Evolutionary conservation across 163 green algal species (phyloP).

Genomic region (Volvox carteri): DNA sequence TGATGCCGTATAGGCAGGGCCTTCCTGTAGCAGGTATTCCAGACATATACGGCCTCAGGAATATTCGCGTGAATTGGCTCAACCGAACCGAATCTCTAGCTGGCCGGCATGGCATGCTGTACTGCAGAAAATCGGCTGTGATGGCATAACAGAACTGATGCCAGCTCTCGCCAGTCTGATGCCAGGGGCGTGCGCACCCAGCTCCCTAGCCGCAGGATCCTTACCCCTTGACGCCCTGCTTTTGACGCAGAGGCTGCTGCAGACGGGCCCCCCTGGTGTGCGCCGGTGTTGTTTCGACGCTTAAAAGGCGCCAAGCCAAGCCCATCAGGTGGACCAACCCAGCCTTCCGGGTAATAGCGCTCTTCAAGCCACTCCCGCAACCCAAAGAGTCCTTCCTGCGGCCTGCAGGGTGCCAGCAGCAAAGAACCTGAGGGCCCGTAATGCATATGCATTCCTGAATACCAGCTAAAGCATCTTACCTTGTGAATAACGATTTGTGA

Average conservation of each 20-base stretch:
- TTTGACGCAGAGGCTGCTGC: not conserved
- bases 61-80: too few relatives aligned
- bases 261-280: not conserved
- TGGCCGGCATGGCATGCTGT: too few relatives aligned
- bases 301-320: constrained; percentile 66
- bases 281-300: constrained; percentile 41
- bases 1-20: too few relatives aligned
- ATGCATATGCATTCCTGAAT: not conserved
- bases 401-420: not conserved
- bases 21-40: too few relatives aligned
- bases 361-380: constrained; percentile 76
- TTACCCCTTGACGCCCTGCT: constrained; percentile 20
- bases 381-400: constrained; percentile 75
- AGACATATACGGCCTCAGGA: too few relatives aligned
- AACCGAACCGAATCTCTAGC: too few relatives aligned
- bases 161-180: too few relatives aligned
- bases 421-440: too few relatives aligned
- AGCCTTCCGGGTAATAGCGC: constrained; percentile 73
- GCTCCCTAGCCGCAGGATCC: too few relatives aligned
- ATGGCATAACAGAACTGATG: too few relatives aligned
- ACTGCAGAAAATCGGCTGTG: too few relatives aligned
- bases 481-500: constrained; percentile 80
- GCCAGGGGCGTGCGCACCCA: too few relatives aligned
- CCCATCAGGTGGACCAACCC: constrained; percentile 58
- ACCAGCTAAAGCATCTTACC: constrained; percentile 36